Percentiles rank a stretch among this genome's conserved stretches.
Evolutionary conservation across 345 rosid species (phyloP).

Genomic region (Kandelia obovata): DNA sequence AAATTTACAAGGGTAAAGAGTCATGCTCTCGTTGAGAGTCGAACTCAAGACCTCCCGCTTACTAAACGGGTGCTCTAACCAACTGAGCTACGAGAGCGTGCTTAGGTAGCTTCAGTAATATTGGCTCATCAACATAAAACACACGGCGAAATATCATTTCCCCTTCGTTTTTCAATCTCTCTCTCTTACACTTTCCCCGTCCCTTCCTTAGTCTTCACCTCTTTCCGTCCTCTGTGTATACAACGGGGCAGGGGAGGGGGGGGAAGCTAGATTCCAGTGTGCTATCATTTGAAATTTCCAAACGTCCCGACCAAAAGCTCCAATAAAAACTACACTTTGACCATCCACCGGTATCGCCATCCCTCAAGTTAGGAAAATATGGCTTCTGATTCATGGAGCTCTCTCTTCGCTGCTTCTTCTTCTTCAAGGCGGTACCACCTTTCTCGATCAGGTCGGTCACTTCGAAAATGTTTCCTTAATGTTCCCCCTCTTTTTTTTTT

Average conservation of each 20-base stretch:
- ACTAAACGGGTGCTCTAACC: conserved; percentile 98
- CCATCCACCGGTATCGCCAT: no score
- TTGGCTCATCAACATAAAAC: no score
- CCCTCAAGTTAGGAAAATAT: not conserved
- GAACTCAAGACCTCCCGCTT: conserved; percentile 99
- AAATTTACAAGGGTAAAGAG: no score
- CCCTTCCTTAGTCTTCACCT: not conserved
- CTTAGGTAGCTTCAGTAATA: no score
- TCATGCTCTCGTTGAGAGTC: conserved; percentile 84
- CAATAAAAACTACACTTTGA: no score
- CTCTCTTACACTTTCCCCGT: conserved; percentile 16
- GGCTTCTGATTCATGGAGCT: conserved; percentile 47
- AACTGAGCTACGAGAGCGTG: conserved; percentile 93
- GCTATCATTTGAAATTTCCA: no score
- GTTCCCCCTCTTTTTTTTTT: not conserved
- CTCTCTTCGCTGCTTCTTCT: conserved; percentile 31
- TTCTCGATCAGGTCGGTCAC: conserved; percentile 40
- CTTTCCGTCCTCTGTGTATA: not conserved
- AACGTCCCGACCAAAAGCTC: no score
- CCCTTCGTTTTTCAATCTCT: not conserved
- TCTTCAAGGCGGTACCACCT: conserved; percentile 36
- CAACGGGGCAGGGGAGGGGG: no score
- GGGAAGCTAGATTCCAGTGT: no score
- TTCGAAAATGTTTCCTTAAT: not conserved
- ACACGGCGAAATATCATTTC: no score